Evolutionary conservation across 495 filamentous ascomycete genomes (phyloP).

Genomic region (Penicillium antarcticum): DNA sequence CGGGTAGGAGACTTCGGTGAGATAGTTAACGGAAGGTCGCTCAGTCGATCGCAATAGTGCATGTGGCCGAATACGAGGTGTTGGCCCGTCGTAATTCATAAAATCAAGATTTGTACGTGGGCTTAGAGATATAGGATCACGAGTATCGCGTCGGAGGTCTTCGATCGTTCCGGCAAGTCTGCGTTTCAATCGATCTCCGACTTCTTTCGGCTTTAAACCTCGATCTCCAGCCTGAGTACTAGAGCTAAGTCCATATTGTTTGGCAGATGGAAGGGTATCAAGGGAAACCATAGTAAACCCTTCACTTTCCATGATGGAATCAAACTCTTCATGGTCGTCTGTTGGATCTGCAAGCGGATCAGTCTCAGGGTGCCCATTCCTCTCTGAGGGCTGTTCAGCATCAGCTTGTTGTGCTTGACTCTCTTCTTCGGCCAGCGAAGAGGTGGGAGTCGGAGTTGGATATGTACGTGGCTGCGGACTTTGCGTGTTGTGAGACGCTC

Average conservation of each 20-base stretch:
- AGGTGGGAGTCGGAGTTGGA: constrained; percentile 39
- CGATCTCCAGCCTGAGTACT: constrained; percentile 19
- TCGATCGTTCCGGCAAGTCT: constrained; percentile 22
- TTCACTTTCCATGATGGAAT: constrained; percentile 58
- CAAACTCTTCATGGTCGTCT: constrained; percentile 46
- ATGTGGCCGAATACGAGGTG: background rate
- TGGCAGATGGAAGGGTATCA: constrained; percentile 48
- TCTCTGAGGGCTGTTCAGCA: background rate
- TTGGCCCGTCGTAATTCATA: background rate
- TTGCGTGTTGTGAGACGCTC: constrained; percentile 29
- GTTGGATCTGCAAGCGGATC: constrained; percentile 32
- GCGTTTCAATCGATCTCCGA: constrained; percentile 28
- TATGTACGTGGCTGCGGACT: constrained; percentile 36
- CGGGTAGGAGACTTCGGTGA: constrained; percentile 12
- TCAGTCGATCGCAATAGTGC: background rate
- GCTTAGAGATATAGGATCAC: constrained; percentile 13
- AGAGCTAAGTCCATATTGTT: constrained; percentile 32
- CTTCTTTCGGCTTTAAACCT: constrained; percentile 27
- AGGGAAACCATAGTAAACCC: constrained; percentile 59
- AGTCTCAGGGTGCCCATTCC: background rate
- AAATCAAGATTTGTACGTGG: constrained; percentile 1
- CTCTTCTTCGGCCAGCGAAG: constrained; percentile 40
- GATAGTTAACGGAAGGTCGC: background rate
- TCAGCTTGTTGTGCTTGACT: constrained; percentile 8
- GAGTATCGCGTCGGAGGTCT: constrained; percentile 16